Evolutionary conservation across 352 stramenopile species (phyloP), one percentile per base, ranked within the genome.

Genomic region (Pythium insidiosum): DNA sequence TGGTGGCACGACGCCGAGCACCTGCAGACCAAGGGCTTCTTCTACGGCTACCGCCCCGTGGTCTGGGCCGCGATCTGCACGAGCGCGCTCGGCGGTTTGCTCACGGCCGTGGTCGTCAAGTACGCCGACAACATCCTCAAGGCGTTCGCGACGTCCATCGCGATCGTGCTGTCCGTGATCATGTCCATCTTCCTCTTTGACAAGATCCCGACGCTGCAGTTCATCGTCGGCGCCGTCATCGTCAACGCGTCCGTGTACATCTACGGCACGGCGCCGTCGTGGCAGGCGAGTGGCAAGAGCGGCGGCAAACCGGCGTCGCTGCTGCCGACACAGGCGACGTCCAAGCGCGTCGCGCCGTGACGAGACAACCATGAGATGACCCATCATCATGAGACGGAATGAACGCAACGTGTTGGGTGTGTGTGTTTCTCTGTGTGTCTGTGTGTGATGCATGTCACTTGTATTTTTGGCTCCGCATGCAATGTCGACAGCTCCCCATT

Each of bases 111-210:
- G 5, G 80, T 93, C 18, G 78, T 93, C 47, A 89, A 89, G 48
- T 93, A 90, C 45, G 78, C 80, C 16, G 80, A 93, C 59, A 93
- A 93, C 47, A 86, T 93, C 47, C 55, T 93, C 53, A 93, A 93
- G 61, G 79, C 71, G 13, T 93, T 93, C 35, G 77, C 77, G 2
- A 93, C 80, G 31, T 89, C 80, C 7, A 88, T 93, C 42, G 78
- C 77, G 6, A 74, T 90, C 21, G 66, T 93, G 23, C 56, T 93
- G 1, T 89, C 74, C 13, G 76, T 88, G 40, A 73, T 93, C 43
- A 66, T 90, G 54, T 88, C 77, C 48, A 73, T 88, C 25, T 88
- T 90, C 43, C 48, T 93, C 12, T 93, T 93, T 28, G 69, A 84
- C 61, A 90, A 84, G 43, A 58, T 88, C n/a, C 76, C 80, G 18